Evolutionary conservation across 352 stramenopile genomes (phyloP), one percentile per base, ranked within the genome.

Genomic region (Phytophthora ramorum): DNA sequence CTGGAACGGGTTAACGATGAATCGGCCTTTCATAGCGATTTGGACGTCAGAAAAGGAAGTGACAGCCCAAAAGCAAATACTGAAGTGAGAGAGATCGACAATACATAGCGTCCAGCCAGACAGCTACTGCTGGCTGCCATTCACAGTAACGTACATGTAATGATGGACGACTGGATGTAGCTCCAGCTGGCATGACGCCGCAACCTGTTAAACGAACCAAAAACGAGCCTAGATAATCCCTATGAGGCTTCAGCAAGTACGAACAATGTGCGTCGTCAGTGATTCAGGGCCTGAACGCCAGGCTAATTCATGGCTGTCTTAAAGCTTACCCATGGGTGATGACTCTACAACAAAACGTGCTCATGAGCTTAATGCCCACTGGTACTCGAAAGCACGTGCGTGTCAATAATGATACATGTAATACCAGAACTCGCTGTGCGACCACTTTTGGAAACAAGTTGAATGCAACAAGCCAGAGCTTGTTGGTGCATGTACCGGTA

Each of bases 1-100:
- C 20, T 47, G 30, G 24, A 74, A 74, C 9, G 66, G 66, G 55
- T 74, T 74, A 41, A 74, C 55, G 53, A 70, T 61, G 30, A 74
- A 74, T 45, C 66, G 60, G 41, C 66, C 60, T 58, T 75, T 75
- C 54, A 71, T 66, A 35, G 17, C 26, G 20, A 13, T 0, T 43
- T 1, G 1, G 14, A 16, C 6, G 35, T 43, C 32, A 37, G 32
- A 37, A 8, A 37, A 7, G 35, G 32, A 37, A 37, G 32, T 3
- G 32, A 37, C 26, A 37, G 32, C 32, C 32, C 13, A 3, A 55
- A 5, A 43, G 51, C 9, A 54, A 70, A 55, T 58, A 45, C 38
- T 43, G 26, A 50, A 62, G 46, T 63, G 60, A 63, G 17, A 28
- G 22, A 4, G 22, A 1, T 26, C 3, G n/a, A n/a, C 17, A 51